These are phyloP conservation scores for Lophium mytilinum DNA, from an alignment of 495 filamentous ascomycete genomes.

Conservation along the genomic window DNA sequence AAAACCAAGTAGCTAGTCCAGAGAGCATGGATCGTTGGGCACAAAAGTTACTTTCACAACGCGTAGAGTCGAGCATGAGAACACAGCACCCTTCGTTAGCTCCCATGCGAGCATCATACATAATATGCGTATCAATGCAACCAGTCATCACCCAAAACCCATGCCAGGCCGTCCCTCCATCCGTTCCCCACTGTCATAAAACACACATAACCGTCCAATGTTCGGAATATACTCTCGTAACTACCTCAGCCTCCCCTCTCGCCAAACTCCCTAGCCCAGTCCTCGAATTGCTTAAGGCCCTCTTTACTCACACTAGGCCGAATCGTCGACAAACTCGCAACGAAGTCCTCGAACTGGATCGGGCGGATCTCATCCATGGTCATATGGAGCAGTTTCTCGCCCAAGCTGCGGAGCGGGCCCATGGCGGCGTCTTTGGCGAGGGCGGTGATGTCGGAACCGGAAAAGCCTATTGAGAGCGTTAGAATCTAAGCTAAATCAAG, in stretches of 20 bases:
- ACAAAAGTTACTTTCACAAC: too few relatives aligned
- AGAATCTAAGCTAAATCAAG: not conserved
- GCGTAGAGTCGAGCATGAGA: too few relatives aligned
- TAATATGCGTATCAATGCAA: too few relatives aligned
- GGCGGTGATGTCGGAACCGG: slow-evolving; percentile 93
- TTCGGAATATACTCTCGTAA: too few relatives aligned
- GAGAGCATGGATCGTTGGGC: too few relatives aligned
- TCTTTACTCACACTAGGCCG: slow-evolving; percentile 82
- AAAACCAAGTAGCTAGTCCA: too few relatives aligned
- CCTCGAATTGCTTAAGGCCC: slow-evolving; percentile 79
- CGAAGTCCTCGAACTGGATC: slow-evolving; percentile 76
- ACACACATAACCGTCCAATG: not conserved
- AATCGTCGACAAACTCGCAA: slow-evolving; percentile 76
- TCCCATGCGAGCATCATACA: too few relatives aligned
- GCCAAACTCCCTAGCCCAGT: slow-evolving; percentile 90
- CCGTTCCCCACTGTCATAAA: too few relatives aligned
- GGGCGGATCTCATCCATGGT: slow-evolving; percentile 89
- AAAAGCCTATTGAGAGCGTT: slow-evolving; percentile 61
- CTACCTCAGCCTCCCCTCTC: slow-evolving; percentile 77
- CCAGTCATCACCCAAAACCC: too few relatives aligned
- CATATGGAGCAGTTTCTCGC: slow-evolving; percentile 82
- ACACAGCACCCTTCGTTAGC: too few relatives aligned
- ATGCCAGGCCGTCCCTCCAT: too few relatives aligned
- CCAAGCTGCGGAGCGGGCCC: slow-evolving; percentile 87
- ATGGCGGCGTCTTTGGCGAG: slow-evolving; percentile 97